Conservation (phyloP, 1,284 basidiomycete genomes). For the Coniophora puteana region DNA sequence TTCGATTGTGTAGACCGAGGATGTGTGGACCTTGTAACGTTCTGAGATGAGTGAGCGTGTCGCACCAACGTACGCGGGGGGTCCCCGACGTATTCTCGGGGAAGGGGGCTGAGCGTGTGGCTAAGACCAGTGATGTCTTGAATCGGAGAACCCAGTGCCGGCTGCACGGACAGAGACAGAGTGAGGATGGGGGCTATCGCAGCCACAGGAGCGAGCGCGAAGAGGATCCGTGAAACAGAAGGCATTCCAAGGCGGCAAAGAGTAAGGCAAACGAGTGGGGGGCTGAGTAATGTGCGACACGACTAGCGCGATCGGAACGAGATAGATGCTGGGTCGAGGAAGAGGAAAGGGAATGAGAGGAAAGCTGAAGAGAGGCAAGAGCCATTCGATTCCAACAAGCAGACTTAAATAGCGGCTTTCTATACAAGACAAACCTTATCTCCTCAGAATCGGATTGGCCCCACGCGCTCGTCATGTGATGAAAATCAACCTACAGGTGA, state of each 20-base stretch:
- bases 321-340: constrained; percentile 4
- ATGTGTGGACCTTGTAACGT: no score
- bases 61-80: no score
- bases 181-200: constrained; percentile 34
- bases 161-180: constrained; percentile 21
- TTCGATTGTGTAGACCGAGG: no score
- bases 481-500: constrained; percentile 1
- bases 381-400: background rate
- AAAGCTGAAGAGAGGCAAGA: constrained; percentile 7
- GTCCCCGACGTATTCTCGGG: background rate
- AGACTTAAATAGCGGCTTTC: constrained; percentile 3
- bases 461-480: constrained; percentile 6
- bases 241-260: constrained; percentile 28
- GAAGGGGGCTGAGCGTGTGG: constrained; percentile 18
- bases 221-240: constrained; percentile 32
- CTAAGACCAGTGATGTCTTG: constrained; percentile 25
- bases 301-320: constrained; percentile 17
- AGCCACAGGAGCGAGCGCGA: constrained; percentile 35
- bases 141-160: constrained; percentile 32
- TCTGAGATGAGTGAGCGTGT: no score
- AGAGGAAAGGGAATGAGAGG: constrained; percentile 10
- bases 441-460: constrained; percentile 5
- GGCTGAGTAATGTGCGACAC: constrained; percentile 7
- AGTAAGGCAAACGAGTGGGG: constrained; percentile 8
- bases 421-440: constrained; percentile 2